phyloP scores from a whole-genome alignment of 108 stramenopile genomes.

The Nannochloropsis salina region DNA sequence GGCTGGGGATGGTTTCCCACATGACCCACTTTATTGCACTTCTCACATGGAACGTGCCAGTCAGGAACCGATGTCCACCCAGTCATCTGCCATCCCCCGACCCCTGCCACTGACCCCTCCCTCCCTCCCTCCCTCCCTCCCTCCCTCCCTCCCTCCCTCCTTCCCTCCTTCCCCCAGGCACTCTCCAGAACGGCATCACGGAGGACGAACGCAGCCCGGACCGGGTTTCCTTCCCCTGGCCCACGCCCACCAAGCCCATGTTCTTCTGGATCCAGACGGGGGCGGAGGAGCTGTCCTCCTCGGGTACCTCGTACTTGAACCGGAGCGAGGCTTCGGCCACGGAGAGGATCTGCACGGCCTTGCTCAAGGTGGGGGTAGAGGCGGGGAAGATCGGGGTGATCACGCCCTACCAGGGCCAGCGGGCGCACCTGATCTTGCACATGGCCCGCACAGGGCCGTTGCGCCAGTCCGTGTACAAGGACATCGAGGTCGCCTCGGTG shows the following conservation, averaged over 20 bases:
- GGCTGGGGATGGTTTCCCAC: too few relatives aligned
- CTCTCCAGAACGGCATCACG: slow-evolving; percentile 92
- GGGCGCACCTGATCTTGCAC: slow-evolving; percentile 81
- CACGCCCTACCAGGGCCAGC: slow-evolving; percentile 97
- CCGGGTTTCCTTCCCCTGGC: slow-evolving; percentile 72
- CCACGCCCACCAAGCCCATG: slow-evolving; percentile 70
- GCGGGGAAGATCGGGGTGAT: slow-evolving; percentile 69
- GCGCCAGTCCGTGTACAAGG: slow-evolving; percentile 71
- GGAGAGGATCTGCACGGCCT: slow-evolving; percentile 80
- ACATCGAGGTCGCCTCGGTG: slow-evolving; percentile 92
- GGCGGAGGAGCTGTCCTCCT: slow-evolving; percentile 92
- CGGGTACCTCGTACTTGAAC: slow-evolving; percentile 94
- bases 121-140: neutral
- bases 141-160: neutral
- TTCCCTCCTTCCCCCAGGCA: slow-evolving; percentile 46
- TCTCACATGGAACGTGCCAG: too few relatives aligned
- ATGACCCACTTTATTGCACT: too few relatives aligned
- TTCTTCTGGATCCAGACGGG: slow-evolving; percentile 81
- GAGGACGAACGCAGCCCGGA: slow-evolving; percentile 81
- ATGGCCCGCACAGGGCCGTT: slow-evolving; percentile 79
- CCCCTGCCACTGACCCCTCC: neutral
- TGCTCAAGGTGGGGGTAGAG: slow-evolving; percentile 74
- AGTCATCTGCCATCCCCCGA: neutral
- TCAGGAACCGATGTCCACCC: neutral
- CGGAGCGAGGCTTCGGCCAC: slow-evolving; percentile 90